Percentiles rank a stretch among this genome's conserved stretches.
Conservation (phyloP, 352 stramenopile genomes). For the Aphanomyces euteiches region DNA sequence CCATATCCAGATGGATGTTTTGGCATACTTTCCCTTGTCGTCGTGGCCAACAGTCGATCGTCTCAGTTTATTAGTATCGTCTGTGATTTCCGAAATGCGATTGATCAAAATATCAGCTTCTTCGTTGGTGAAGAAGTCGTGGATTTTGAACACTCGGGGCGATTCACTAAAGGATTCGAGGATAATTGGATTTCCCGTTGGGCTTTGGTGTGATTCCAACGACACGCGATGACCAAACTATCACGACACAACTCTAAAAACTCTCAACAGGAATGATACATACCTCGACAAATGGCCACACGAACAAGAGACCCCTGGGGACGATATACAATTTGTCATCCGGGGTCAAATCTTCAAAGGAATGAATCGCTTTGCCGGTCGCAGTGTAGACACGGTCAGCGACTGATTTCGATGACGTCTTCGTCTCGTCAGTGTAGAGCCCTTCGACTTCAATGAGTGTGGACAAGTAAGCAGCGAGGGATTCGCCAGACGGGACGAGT, state of each 20-base stretch:
- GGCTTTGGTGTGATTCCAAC: slow-evolving; percentile 11
- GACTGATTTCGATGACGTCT: slow-evolving; percentile 35
- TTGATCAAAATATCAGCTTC: slow-evolving; percentile 44
- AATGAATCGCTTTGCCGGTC: slow-evolving; percentile 9
- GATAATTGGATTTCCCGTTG: slow-evolving; percentile 9
- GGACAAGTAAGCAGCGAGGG: slow-evolving; percentile 74
- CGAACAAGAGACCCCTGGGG: slow-evolving; percentile 11
- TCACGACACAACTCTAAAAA: too few species aligned
- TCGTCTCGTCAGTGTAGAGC: slow-evolving; percentile 31
- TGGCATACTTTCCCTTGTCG: slow-evolving; percentile 36
- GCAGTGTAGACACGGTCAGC: slow-evolving; percentile 25
- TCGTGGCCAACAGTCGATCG: slow-evolving; percentile 45
- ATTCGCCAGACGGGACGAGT: slow-evolving; percentile 42
- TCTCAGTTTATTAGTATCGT: slow-evolving; percentile 40
- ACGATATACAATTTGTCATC: slow-evolving; percentile 25
- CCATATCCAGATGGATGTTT: not conserved
- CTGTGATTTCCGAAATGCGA: slow-evolving; percentile 34
- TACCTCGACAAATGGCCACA: slow-evolving; percentile 31
- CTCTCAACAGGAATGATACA: too few species aligned
- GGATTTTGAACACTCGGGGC: slow-evolving; percentile 40
- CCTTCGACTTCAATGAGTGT: slow-evolving; percentile 70
- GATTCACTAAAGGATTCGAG: slow-evolving; percentile 25
- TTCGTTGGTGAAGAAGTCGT: slow-evolving; percentile 43
- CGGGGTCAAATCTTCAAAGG: slow-evolving; percentile 15
- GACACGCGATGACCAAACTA: slow-evolving; percentile 15